phyloP scores from a whole-genome alignment of 148 eudicot species.

The Chenopodium berlandieri region DNA sequence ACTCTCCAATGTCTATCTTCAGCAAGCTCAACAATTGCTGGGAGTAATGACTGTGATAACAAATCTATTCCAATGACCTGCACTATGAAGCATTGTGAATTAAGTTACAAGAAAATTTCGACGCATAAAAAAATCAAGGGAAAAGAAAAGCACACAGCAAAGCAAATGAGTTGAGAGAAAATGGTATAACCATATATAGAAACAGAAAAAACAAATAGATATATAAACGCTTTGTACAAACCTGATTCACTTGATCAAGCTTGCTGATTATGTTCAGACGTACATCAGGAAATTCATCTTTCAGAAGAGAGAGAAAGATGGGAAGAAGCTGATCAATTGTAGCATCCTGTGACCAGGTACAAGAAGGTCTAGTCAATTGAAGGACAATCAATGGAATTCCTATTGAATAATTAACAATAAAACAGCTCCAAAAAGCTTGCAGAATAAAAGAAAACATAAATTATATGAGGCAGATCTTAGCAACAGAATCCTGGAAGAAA shows the following conservation, averaged over 20 bases:
- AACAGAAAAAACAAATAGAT: background rate
- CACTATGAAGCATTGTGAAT: conserved; percentile 23
- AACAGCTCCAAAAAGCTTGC: no score
- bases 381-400: background rate
- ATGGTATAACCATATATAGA: background rate
- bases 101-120: conserved; percentile 8
- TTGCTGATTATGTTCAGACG: conserved; percentile 97
- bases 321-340: conserved; percentile 99
- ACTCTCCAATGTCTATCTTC: conserved; percentile 97
- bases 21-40: conserved; percentile 98
- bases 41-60: conserved; percentile 84
- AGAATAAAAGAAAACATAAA: background rate
- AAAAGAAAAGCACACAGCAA: background rate
- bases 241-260: conserved; percentile 99
- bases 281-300: conserved; percentile 99
- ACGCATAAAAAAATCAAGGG: background rate
- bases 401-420: background rate
- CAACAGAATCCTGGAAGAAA: background rate
- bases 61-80: conserved; percentile 98
- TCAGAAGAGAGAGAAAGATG: conserved; percentile 89
- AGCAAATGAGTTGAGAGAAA: background rate
- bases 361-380: background rate
- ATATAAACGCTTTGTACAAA: conserved; percentile 21
- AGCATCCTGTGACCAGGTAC: conserved; percentile 67
- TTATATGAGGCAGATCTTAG: background rate